Conservation (phyloP, 495 filamentous ascomycete species). For the Penicillium daleae region DNA sequence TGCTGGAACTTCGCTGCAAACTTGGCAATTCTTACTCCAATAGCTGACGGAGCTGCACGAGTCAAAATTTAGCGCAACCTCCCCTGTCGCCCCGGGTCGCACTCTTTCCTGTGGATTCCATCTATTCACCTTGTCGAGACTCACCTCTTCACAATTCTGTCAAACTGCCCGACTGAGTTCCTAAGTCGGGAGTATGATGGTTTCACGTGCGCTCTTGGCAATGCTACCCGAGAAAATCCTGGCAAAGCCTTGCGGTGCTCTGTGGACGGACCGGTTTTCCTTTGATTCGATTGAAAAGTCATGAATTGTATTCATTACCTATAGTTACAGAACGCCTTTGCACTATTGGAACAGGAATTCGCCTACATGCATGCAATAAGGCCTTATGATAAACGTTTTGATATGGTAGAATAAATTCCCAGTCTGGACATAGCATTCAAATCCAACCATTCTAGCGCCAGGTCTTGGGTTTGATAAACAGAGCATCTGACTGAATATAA, state of each 20-base stretch:
- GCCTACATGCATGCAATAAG: no score
- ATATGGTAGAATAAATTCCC: no score
- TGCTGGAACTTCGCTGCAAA: constrained; percentile 56
- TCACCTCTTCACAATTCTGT: constrained; percentile 66
- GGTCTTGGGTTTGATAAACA: no score
- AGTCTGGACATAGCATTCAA: no score
- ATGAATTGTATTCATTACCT: no score
- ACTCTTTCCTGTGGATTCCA: constrained; percentile 65
- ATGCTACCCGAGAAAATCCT: constrained; percentile 52
- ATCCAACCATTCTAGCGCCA: no score
- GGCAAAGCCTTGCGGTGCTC: constrained; percentile 52
- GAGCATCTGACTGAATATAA: no score
- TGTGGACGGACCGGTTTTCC: no score
- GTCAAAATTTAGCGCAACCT: constrained; percentile 53
- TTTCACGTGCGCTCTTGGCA: constrained; percentile 58
- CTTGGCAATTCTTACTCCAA: constrained; percentile 54
- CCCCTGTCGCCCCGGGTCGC: constrained; percentile 56
- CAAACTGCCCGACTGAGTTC: constrained; percentile 52
- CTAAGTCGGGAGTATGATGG: constrained; percentile 59
- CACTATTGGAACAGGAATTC: no score
- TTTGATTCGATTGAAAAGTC: no score
- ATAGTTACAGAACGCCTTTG: no score
- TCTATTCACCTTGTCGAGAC: constrained; percentile 59
- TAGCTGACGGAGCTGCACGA: constrained; percentile 59
- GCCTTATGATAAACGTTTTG: no score